These are phyloP conservation scores for Xylariales sp. DNA, from an alignment of 2,329 filamentous ascomycete genomes.

Conservation along the genomic window DNA sequence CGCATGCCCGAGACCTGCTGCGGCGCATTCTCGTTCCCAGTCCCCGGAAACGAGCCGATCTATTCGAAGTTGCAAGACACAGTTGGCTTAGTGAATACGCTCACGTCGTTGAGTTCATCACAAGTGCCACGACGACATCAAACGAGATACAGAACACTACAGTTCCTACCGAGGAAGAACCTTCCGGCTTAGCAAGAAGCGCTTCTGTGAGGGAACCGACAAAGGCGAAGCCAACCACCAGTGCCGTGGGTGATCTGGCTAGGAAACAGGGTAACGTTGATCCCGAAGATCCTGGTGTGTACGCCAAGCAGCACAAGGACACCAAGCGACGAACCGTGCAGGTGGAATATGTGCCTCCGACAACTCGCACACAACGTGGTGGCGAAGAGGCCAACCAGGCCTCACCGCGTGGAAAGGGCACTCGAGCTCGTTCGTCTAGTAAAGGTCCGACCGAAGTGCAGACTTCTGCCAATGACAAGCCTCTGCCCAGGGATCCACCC, in stretches of 20 bases:
- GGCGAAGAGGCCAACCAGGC: conserved; percentile 29
- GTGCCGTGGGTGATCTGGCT: conserved; percentile 57
- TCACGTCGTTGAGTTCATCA: conserved; percentile 95
- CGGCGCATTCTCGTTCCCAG: conserved; percentile 93
- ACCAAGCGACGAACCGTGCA: conserved; percentile 92
- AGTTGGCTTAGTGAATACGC: conserved; percentile 98
- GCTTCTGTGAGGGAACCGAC: conserved; percentile 85
- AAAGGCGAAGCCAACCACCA: conserved; percentile 56
- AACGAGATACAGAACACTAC: conserved; percentile 80
- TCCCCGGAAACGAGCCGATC: conserved; percentile 86
- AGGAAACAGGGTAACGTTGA: conserved; percentile 74
- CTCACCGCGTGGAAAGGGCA: conserved; percentile 29
- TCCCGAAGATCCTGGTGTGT: conserved; percentile 47
- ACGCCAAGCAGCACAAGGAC: conserved; percentile 68
- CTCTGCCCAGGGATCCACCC: conserved; percentile 54
- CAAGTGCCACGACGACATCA: conserved; percentile 85
- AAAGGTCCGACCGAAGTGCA: conserved; percentile 45
- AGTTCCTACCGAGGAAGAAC: conserved; percentile 55
- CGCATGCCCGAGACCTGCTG: conserved; percentile 87
- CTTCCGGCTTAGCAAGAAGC: conserved; percentile 67
- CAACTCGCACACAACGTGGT: conserved; percentile 77
- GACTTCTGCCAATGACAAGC: conserved; percentile 47
- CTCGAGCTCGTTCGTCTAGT: conserved; percentile 50
- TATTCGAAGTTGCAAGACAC: conserved; percentile 95
- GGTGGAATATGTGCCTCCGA: conserved; percentile 93